phyloP scores from a whole-genome alignment of 2,329 filamentous ascomycete genomes.

The Rosellinia necatrix region DNA sequence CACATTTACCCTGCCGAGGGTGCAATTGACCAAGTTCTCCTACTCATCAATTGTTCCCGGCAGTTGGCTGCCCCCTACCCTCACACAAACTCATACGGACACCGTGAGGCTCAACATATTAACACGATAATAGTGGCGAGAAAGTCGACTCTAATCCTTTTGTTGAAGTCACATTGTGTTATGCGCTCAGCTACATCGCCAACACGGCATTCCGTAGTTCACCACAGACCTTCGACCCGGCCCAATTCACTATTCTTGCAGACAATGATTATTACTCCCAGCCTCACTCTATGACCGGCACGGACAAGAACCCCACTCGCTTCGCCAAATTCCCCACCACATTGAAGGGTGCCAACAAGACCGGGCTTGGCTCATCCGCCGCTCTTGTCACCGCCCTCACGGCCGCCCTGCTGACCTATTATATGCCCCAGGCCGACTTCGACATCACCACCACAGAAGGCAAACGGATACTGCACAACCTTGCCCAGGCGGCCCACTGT shows the following conservation, averaged over 20 bases:
- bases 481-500: conserved; percentile 91
- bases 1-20: too few relatives aligned
- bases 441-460: conserved; percentile 60
- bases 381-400: conserved; percentile 90
- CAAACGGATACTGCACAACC: conserved; percentile 77
- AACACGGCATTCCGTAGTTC: conserved; percentile 45
- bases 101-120: background rate
- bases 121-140: conserved; percentile 46
- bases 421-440: conserved; percentile 64
- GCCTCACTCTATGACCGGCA: conserved; percentile 46
- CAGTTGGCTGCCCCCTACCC: background rate
- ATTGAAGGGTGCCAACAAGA: conserved; percentile 85
- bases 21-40: background rate
- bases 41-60: background rate
- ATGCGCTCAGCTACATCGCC: conserved; percentile 81
- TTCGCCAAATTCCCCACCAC: conserved; percentile 81
- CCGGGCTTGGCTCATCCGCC: conserved; percentile 91
- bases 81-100: background rate
- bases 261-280: conserved; percentile 97
- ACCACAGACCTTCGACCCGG: conserved; percentile 62
- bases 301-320: conserved; percentile 46
- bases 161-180: conserved; percentile 87
- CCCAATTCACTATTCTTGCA: conserved; percentile 84
- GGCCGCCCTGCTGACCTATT: conserved; percentile 75
- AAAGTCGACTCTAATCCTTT: conserved; percentile 71